Evolutionary conservation across 306 rosid genomes (phyloP).

Genomic region (Citrullus colocynthis): DNA sequence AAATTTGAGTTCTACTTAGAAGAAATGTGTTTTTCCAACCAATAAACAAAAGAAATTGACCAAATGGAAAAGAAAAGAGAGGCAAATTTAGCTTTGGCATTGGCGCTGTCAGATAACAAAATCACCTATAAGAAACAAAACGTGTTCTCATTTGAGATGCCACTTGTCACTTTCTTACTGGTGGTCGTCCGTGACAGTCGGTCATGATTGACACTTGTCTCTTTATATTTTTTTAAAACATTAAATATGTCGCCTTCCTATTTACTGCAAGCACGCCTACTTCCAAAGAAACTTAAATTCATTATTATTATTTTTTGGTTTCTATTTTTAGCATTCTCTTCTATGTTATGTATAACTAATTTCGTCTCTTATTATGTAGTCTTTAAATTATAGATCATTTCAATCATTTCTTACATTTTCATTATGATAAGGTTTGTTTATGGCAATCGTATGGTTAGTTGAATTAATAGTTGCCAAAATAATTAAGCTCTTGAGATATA

Average conservation of each 20-base stretch:
- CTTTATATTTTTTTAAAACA: neutral
- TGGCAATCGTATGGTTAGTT: too few species aligned
- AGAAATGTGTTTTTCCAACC: too few species aligned
- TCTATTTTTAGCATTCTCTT: neutral
- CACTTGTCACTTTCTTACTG: neutral
- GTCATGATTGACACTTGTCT: neutral
- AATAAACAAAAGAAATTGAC: neutral
- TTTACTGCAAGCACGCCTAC: neutral
- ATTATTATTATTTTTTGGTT: too few species aligned
- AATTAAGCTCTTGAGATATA: too few species aligned
- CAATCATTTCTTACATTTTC: too few species aligned
- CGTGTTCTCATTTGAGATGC: neutral
- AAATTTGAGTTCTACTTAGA: too few species aligned
- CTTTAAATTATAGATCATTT: too few species aligned
- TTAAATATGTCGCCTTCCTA: neutral
- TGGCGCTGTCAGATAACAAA: neutral
- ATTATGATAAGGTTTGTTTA: too few species aligned
- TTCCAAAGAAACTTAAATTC: too few species aligned
- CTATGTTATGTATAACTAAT: too few species aligned
- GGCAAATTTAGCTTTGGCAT: neutral
- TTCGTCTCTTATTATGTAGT: too few species aligned
- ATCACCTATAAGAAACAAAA: neutral
- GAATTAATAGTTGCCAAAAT: too few species aligned
- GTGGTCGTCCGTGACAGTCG: neutral
- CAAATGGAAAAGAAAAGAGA: neutral